Percentiles rank a stretch among this genome's conserved stretches.
Evolutionary conservation across 192 early-diverging fungal species (phyloP).

Genomic region (Polychytrium aggregatum): DNA sequence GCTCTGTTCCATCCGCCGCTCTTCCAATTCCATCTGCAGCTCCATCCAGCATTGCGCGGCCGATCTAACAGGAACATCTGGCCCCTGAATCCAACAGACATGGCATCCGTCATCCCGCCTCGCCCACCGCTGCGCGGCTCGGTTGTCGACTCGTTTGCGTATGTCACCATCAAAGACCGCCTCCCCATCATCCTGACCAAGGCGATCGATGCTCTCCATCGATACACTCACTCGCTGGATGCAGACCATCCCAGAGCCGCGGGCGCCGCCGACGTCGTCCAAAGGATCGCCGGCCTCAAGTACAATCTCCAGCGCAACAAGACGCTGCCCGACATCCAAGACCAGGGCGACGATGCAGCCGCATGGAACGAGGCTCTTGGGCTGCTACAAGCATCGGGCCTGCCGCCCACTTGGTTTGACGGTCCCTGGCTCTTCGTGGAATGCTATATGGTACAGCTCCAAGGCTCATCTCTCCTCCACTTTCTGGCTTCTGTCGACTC

Average conservation of each 20-base stretch:
- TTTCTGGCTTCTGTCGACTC: too few species aligned
- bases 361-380: slow-evolving; percentile 56
- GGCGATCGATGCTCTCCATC: slow-evolving; percentile 60
- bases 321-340: slow-evolving; percentile 16
- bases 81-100: too few species aligned
- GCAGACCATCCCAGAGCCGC: neutral
- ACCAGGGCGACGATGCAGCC: slow-evolving; percentile 40
- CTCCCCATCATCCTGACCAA: slow-evolving; percentile 76
- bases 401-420: slow-evolving; percentile 51
- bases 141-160: slow-evolving; percentile 63
- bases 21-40: too few species aligned
- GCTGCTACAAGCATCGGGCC: neutral
- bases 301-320: slow-evolving; percentile 56
- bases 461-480: too few species aligned
- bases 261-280: neutral
- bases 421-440: slow-evolving; percentile 76
- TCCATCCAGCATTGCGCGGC: too few species aligned
- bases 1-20: too few species aligned
- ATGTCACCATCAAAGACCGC: slow-evolving; percentile 58
- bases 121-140: slow-evolving; percentile 48
- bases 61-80: too few species aligned
- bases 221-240: slow-evolving; percentile 29
- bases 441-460: slow-evolving; percentile 75
- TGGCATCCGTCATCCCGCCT: too few species aligned
- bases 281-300: slow-evolving; percentile 50